These are phyloP conservation scores for Anisodus tanguticus DNA, from an alignment of 257 asterid species.

Conservation along the genomic window DNA sequence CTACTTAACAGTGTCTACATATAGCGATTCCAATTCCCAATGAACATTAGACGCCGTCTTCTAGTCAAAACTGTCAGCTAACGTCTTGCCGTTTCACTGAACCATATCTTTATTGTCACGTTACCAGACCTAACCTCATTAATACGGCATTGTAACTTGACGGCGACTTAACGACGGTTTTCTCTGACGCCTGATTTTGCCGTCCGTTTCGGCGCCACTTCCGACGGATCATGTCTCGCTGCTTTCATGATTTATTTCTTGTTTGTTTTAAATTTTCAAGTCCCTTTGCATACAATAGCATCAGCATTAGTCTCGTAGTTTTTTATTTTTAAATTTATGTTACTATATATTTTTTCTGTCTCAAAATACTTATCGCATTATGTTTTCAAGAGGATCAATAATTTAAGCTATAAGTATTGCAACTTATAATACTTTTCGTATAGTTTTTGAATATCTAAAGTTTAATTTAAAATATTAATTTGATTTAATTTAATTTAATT, in stretches of 20 bases:
- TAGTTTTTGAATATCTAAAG: no score
- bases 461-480: no score
- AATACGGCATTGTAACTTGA: neutral
- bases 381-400: no score
- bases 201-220: constrained; percentile 4
- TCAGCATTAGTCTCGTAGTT: no score
- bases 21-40: neutral
- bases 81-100: constrained; percentile 43
- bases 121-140: constrained; percentile 22
- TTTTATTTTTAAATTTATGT: no score
- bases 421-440: no score
- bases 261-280: neutral
- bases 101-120: constrained; percentile 41
- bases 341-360: no score
- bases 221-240: constrained; percentile 20
- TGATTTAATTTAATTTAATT: no score
- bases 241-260: neutral
- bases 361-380: no score
- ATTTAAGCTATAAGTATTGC: no score
- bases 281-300: no score
- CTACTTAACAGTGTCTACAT: neutral
- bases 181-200: neutral
- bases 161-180: constrained; percentile 15
- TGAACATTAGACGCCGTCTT: neutral
- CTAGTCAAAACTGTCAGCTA: constrained; percentile 38